Evolutionary conservation across 345 rosid genomes (phyloP).

Genomic region (Pugionium cornutum): DNA sequence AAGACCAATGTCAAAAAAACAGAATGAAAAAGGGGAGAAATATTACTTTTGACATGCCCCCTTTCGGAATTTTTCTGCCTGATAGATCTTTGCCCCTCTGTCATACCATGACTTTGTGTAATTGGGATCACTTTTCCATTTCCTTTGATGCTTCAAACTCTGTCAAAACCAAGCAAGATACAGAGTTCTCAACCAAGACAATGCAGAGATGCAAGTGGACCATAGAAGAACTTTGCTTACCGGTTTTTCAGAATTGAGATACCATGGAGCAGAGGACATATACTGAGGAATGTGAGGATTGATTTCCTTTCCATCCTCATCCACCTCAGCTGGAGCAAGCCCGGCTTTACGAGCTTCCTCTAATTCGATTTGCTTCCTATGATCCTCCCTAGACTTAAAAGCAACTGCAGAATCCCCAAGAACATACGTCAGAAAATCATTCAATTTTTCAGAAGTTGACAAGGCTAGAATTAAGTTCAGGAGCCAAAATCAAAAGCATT

Average conservation of each 20-base stretch:
- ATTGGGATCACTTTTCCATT: conserved; percentile 76
- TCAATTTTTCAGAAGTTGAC: conserved; percentile 58
- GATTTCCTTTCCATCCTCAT: conserved; percentile 73
- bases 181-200: not conserved
- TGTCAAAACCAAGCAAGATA: conserved; percentile 17
- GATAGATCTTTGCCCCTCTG: conserved; percentile 63
- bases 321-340: conserved; percentile 76
- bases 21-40: not conserved
- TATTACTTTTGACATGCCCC: conserved; percentile 76
- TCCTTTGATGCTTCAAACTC: conserved; percentile 88
- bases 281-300: conserved; percentile 77
- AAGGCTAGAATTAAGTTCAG: not conserved
- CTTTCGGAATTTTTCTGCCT: conserved; percentile 72
- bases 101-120: conserved; percentile 77
- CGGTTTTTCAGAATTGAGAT: conserved; percentile 61
- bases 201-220: not conserved
- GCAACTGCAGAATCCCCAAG: conserved; percentile 61
- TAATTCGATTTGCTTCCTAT: conserved; percentile 59
- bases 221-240: conserved; percentile 39
- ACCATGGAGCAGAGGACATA: conserved; percentile 78
- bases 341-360: conserved; percentile 76
- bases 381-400: conserved; percentile 67
- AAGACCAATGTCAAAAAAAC: not conserved
- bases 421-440: conserved; percentile 61
- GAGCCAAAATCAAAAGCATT: not conserved